These are phyloP conservation scores for Gremmenia infestans DNA, from an alignment of 2,329 filamentous ascomycete species.

Conservation along the genomic window DNA sequence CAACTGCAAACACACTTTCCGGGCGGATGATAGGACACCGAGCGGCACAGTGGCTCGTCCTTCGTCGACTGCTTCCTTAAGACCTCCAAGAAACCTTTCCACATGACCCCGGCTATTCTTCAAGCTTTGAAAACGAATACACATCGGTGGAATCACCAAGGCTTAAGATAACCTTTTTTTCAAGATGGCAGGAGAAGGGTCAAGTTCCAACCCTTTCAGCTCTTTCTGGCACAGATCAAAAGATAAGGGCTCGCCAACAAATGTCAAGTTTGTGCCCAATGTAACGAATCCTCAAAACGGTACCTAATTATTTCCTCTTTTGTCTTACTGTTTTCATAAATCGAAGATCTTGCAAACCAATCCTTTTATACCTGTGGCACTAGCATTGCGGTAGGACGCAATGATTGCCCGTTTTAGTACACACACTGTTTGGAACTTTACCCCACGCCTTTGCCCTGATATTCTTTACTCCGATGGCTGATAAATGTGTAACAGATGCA, in stretches of 20 bases:
- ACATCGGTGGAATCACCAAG: background rate
- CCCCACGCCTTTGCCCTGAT: background rate
- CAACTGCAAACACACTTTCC: background rate
- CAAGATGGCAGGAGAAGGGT: background rate
- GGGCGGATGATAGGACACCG: background rate
- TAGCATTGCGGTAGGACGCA: background rate
- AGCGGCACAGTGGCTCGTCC: background rate
- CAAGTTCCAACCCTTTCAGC: conserved; percentile 4
- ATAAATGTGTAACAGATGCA: conserved; percentile 6
- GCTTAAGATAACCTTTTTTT: background rate
- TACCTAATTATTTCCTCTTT: conserved; percentile 7
- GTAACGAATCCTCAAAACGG: conserved; percentile 7
- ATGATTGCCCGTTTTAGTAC: too few species aligned
- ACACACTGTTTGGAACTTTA: background rate
- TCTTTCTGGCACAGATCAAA: conserved; percentile 10
- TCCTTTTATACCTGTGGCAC: background rate
- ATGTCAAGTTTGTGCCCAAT: conserved; percentile 14
- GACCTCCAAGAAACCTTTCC: background rate
- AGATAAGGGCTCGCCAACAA: conserved; percentile 8
- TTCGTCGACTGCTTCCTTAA: background rate
- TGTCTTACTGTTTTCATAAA: background rate
- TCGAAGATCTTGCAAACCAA: background rate
- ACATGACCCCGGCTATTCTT: background rate
- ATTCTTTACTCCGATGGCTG: background rate
- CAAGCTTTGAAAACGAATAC: background rate